Base-by-base conservation (phyloP, 2,329 filamentous ascomycete genomes). In the Nigrospora oryzae region DNA sequence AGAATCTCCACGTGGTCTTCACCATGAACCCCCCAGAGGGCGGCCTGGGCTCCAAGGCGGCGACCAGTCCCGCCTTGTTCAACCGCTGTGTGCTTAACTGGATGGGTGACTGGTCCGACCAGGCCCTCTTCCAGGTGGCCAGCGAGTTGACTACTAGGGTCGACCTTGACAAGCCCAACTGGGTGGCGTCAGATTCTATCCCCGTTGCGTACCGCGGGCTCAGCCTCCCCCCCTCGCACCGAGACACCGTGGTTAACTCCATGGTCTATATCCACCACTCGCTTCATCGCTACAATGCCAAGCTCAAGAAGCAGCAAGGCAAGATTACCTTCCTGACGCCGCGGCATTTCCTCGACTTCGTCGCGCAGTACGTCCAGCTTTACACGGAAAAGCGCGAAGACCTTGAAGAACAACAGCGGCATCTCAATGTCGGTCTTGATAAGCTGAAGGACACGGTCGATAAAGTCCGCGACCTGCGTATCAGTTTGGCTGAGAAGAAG, bases 251-350 rank as follows among this genome's bases (percentile, higher is more conserved):
- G 39, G 80, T 98, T 64, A 99, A 99, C 63, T 86, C 90, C 0
- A 98, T 99, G 93, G 94, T 99, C 3, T 94, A 95, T 59, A 91
- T 98, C 16, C 93, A 99, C 61, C 89, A 97, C 68, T 98, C 93
- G 2, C 71, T 98, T 40, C 88, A 91, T 50, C 77, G 79, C 42
- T 94, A 96, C 75, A 98, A 98, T 60, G 73, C 78, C 53, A 90
- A 89, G 57, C 73, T 98, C 19, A 79, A 86, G 51, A 93, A 89
- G 63, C 93, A 97, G 62, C 93, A 97, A 68, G 89, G 88, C 64
- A 89, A 86, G 66, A 78, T 85, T 30, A 97, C 93, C 1, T 97
- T 87, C 71, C 80, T 98, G 46, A 98, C 94, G 11, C 93, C 93
- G 38, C 84, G 93, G 38, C 93, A 99, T 65, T 99, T 95, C 72